Conservation (phyloP, 1,284 basidiomycete genomes). For the Amylostereum areolatum region DNA sequence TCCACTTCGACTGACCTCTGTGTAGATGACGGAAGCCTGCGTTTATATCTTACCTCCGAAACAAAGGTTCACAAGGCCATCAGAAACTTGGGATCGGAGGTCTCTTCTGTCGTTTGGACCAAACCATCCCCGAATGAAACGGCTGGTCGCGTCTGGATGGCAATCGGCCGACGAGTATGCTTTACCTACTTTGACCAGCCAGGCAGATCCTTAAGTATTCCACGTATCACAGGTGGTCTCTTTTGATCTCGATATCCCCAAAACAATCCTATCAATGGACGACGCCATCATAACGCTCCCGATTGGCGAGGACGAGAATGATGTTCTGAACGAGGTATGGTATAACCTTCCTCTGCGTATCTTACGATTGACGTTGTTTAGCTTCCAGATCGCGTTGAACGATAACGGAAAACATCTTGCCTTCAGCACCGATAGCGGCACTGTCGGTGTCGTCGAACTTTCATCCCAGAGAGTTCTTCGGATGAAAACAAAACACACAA, state of each 20-base stretch:
- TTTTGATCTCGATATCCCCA: constrained; percentile 17
- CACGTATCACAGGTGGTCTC: constrained; percentile 14
- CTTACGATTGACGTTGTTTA: constrained; percentile 10
- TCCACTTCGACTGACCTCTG: constrained; percentile 5
- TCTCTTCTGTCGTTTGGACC: constrained; percentile 53
- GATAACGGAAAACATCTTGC: constrained; percentile 50
- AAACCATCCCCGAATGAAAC: constrained; percentile 32
- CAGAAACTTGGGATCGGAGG: constrained; percentile 45
- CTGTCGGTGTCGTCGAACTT: constrained; percentile 59
- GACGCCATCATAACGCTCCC: constrained; percentile 42
- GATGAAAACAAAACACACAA: constrained; percentile 60
- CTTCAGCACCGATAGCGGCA: constrained; percentile 64
- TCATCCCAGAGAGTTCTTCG: constrained; percentile 35
- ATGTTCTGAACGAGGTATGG: constrained; percentile 65
- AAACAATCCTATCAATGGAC: constrained; percentile 21
- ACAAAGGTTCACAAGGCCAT: constrained; percentile 60
- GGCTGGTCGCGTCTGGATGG: constrained; percentile 48
- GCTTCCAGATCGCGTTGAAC: constrained; percentile 56
- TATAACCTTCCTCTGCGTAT: constrained; percentile 1
- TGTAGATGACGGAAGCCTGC: constrained; percentile 64
- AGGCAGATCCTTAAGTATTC: background rate
- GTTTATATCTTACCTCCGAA: constrained; percentile 56
- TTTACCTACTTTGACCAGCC: background rate
- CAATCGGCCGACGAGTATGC: constrained; percentile 50
- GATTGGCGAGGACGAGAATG: constrained; percentile 46